phyloP scores from a whole-genome alignment of 148 eudicot species.

The Camellia granthamiana region DNA sequence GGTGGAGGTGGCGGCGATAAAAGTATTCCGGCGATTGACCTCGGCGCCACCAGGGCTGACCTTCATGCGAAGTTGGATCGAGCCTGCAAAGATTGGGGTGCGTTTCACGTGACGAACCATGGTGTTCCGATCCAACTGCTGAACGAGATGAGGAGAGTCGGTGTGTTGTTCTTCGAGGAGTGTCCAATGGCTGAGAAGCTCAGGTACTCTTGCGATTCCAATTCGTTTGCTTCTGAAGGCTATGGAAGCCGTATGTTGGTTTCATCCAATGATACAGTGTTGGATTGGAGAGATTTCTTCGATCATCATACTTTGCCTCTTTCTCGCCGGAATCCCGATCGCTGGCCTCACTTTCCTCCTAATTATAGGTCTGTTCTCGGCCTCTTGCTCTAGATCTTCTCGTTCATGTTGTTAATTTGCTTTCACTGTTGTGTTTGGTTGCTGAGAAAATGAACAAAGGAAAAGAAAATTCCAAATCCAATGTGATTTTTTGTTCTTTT shows the following conservation, averaged over 20 bases:
- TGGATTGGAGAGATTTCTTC: constrained; percentile 97
- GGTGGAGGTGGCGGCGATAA: constrained; percentile 4
- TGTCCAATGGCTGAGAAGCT: constrained; percentile 48
- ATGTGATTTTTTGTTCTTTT: not conserved
- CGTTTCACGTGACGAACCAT: constrained; percentile 70
- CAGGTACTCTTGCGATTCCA: constrained; percentile 44
- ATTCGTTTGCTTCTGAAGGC: constrained; percentile 64
- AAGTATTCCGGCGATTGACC: constrained; percentile 53
- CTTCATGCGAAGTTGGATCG: constrained; percentile 26
- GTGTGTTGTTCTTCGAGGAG: constrained; percentile 58
- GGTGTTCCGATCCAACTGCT: constrained; percentile 51
- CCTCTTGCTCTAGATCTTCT: not conserved
- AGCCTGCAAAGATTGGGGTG: constrained; percentile 82
- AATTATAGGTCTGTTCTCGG: constrained; percentile 56
- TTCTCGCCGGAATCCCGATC: constrained; percentile 50
- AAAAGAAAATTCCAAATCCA: not conserved
- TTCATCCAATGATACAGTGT: constrained; percentile 54
- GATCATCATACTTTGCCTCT: constrained; percentile 87
- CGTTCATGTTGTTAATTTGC: not conserved
- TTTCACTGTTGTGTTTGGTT: not conserved
- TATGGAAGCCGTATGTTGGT: constrained; percentile 90
- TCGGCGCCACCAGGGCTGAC: constrained; percentile 25
- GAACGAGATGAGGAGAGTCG: constrained; percentile 48
- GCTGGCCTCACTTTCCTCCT: constrained; percentile 67
- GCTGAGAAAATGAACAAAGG: not conserved